These are phyloP conservation scores for Globisporangium yorkense DNA, from an alignment of 352 stramenopile species.

Conservation along the genomic window DNA sequence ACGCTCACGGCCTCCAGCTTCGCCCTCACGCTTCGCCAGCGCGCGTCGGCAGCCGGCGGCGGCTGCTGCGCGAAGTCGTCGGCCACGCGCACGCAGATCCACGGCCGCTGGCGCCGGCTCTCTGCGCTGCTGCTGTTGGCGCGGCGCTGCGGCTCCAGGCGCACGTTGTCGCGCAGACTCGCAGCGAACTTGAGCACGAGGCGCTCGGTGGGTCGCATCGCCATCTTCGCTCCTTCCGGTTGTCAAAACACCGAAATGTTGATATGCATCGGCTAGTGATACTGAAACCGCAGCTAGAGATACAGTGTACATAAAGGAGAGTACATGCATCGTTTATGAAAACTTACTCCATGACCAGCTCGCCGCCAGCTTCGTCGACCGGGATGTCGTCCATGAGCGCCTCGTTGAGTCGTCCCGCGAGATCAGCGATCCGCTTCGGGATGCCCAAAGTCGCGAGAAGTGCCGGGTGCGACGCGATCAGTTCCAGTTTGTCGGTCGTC, in stretches of 20 bases:
- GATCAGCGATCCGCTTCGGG: slow-evolving; percentile 63
- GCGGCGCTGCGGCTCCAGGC: slow-evolving; percentile 9
- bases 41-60: background rate
- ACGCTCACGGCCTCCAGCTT: slow-evolving; percentile 21
- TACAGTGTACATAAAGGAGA: no score
- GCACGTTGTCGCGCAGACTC: slow-evolving; percentile 13
- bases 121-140: background rate
- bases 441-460: slow-evolving; percentile 53
- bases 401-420: slow-evolving; percentile 62
- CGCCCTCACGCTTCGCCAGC: slow-evolving; percentile 1
- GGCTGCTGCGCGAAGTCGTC: slow-evolving; percentile 1
- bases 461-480: slow-evolving; percentile 66
- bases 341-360: slow-evolving; percentile 21
- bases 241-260: no score
- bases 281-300: no score
- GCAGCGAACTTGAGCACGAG: slow-evolving; percentile 14
- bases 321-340: no score
- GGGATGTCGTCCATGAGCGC: slow-evolving; percentile 62
- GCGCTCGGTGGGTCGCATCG: slow-evolving; percentile 11
- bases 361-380: slow-evolving; percentile 21
- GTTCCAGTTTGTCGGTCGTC: slow-evolving; percentile 57
- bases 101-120: slow-evolving; percentile 1
- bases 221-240: background rate
- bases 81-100: slow-evolving; percentile 13
- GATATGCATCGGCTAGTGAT: no score